Evolutionary conservation across 305 asterid genomes (phyloP), one percentile per base, ranked within the genome.

Genomic region (Solanum hybrid): DNA sequence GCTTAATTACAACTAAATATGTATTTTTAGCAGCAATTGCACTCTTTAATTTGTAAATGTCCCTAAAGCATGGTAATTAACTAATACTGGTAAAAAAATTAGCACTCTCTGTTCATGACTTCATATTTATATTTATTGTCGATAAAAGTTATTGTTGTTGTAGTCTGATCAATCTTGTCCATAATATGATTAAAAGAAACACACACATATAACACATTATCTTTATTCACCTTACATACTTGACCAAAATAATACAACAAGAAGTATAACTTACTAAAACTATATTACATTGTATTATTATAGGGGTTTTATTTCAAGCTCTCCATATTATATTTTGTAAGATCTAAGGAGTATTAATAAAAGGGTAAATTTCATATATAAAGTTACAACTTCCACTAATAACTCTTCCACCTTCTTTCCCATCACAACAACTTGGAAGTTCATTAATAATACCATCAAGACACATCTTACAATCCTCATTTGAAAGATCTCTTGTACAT

Each of bases 371-470:
- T 89, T 93, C 95, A 90, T 92, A 93, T 92, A 91, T 90, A 37
- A 92, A 78, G 67, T 64, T 90, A 46, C 95, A 93, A 90, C 94
- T 93, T 69, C 93, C 95, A 11, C 95, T 91, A 77, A 92, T 90
- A 81, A 90, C 94, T 71, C 94, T 93, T 81, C 95, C 93, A 11
- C 95, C 95, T 73, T 69, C 74, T 67, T 88, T 87, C 81, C 90
- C 92, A 31, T 39, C 92, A 88, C 94, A 92, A 51, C 93, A 94
- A 36, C 42, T 18, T 18, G 92, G 91, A 37, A 90, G 89, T 26
- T 91, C 91, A 51, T 42, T 80, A 26, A 93, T 82, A 11, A 92
- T 92, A 80, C 64, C 91, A 51, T 87, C 90, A 33, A 94, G 88
- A 75, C 96, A 94, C 35, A 61, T 88, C 88, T 86, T 89, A 90